A percentile compares a stretch with the other conserved stretches of the same genome.
These are phyloP conservation scores for Saccharum spontaneum DNA, from an alignment of 176 grass and related monocot species.

Conservation along the genomic window DNA sequence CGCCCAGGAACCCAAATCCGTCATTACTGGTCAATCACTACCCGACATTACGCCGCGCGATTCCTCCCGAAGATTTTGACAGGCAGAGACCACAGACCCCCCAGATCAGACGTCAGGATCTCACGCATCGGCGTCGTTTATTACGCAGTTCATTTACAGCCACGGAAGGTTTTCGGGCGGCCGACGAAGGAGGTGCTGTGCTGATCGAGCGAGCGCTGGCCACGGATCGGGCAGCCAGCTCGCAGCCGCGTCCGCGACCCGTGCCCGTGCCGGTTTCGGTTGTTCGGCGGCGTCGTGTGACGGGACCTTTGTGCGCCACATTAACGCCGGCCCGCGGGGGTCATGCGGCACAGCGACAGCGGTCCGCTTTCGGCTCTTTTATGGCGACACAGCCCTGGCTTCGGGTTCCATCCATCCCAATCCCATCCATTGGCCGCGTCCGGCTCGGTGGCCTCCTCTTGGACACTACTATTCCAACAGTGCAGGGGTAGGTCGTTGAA, in stretches of 20 bases:
- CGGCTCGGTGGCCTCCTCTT: no score
- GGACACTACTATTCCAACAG: no score
- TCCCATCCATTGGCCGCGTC: no score
- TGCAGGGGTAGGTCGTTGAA: no score
- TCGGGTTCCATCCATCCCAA: no score
- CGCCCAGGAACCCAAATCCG: background rate
- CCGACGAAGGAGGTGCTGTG: background rate
- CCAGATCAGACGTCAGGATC: no score
- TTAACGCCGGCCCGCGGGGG: background rate
- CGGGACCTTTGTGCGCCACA: background rate
- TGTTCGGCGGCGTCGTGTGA: background rate
- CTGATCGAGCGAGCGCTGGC: background rate
- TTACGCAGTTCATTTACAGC: background rate
- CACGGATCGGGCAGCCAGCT: background rate
- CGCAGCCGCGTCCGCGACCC: no score
- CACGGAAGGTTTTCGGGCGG: background rate
- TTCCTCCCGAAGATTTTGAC: background rate
- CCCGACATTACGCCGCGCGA: background rate
- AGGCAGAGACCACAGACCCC: no score
- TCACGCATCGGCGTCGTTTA: background rate
- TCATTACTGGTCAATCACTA: background rate
- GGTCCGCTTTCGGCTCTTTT: background rate
- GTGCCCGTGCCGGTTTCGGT: background rate
- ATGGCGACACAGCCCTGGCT: background rate
- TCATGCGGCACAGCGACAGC: background rate